Conservation (phyloP, 345 rosid genomes). For the Ceriops zippeliana region DNA sequence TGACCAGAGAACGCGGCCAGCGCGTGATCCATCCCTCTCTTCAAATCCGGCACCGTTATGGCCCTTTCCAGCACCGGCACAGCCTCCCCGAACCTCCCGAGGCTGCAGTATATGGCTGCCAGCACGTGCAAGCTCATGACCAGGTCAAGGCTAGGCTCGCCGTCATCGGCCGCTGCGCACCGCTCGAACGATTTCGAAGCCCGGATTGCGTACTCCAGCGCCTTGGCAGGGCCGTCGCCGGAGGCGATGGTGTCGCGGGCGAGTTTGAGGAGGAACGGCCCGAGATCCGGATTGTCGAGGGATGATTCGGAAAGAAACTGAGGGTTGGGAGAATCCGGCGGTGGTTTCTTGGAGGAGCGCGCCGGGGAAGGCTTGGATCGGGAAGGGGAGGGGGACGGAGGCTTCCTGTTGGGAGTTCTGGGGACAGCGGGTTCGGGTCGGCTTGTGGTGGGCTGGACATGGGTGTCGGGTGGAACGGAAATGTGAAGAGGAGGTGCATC, state of each 20-base stretch:
- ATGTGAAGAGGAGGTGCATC: slow-evolving; percentile 65
- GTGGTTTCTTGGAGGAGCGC: slow-evolving; percentile 63
- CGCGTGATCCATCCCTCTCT: slow-evolving; percentile 75
- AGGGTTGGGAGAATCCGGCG: slow-evolving; percentile 55
- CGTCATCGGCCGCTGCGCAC: slow-evolving; percentile 58
- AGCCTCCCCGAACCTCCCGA: slow-evolving; percentile 92
- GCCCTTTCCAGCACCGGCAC: slow-evolving; percentile 85
- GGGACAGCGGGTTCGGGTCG: slow-evolving; percentile 39
- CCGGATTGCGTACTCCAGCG: slow-evolving; percentile 85
- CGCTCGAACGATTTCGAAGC: slow-evolving; percentile 89
- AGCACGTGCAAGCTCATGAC: slow-evolving; percentile 96
- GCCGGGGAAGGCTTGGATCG: slow-evolving; percentile 76
- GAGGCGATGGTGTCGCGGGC: slow-evolving; percentile 94
- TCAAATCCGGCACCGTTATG: slow-evolving; percentile 67
- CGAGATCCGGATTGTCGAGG: slow-evolving; percentile 98
- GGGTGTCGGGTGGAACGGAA: slow-evolving; percentile 54
- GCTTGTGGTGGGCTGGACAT: slow-evolving; percentile 27
- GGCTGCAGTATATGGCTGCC: slow-evolving; percentile 90
- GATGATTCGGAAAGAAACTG: slow-evolving; percentile 47
- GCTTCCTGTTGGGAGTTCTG: slow-evolving; percentile 42
- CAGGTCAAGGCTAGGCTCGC: slow-evolving; percentile 81
- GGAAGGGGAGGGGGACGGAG: slow-evolving; percentile 76
- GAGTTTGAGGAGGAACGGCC: slow-evolving; percentile 89
- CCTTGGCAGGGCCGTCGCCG: slow-evolving; percentile 88
- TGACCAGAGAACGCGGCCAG: slow-evolving; percentile 90